Evolutionary conservation across 2,329 filamentous ascomycete genomes (phyloP).

Genomic region (Ophiostoma australiae): DNA sequence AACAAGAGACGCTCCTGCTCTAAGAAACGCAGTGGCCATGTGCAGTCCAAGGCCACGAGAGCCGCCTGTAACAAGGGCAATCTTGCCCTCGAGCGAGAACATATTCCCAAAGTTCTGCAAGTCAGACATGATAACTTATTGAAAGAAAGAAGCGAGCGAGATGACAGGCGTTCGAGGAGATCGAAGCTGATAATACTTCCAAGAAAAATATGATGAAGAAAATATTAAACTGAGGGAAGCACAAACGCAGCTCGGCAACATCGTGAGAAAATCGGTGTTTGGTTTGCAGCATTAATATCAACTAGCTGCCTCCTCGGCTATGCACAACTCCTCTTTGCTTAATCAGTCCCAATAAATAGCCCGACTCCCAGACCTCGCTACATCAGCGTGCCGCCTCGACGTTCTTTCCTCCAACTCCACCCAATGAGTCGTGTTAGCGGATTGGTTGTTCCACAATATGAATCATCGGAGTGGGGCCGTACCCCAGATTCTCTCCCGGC

Average conservation of each 20-base stretch:
- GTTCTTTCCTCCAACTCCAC: constrained; percentile 29
- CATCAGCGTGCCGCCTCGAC: constrained; percentile 28
- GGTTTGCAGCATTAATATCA: neutral
- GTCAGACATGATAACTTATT: neutral
- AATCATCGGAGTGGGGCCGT: neutral
- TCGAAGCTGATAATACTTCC: neutral
- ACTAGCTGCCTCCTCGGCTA: neutral
- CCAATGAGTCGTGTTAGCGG: constrained; percentile 22
- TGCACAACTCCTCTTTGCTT: neutral
- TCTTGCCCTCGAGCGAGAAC: neutral
- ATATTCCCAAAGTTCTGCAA: neutral
- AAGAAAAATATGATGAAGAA: neutral
- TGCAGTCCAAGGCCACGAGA: constrained; percentile 58
- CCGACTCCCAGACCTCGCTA: neutral
- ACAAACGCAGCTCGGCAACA: neutral
- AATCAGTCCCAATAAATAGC: neutral
- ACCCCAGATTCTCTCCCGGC: neutral
- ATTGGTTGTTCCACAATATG: constrained; percentile 1
- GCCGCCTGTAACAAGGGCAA: constrained; percentile 33
- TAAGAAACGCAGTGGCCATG: constrained; percentile 61
- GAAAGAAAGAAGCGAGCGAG: neutral
- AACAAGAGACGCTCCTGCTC: constrained; percentile 64
- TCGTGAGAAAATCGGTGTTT: neutral
- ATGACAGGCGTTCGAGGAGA: neutral
- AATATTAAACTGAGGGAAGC: neutral